These are phyloP conservation scores for Daedaleopsis sinensis DNA, from an alignment of 768 basidiomycete species.

Conservation along the genomic window DNA sequence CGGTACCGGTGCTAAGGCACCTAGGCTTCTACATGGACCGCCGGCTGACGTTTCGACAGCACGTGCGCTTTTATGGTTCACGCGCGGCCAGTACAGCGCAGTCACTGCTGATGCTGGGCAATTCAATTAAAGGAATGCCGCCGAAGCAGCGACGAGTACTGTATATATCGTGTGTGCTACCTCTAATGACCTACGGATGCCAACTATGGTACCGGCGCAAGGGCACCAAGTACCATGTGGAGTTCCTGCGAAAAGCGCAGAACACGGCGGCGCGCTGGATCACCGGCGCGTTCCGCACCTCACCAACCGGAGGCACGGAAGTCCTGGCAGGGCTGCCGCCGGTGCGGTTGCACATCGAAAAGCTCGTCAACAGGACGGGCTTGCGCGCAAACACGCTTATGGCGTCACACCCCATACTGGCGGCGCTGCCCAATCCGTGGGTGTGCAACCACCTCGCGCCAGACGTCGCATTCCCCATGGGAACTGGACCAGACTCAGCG, in stretches of 20 bases:
- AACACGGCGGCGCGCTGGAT: constrained; percentile 22
- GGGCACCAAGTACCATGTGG: constrained; percentile 5
- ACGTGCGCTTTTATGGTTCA: constrained; percentile 14
- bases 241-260: constrained; percentile 19
- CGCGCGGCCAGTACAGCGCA: constrained; percentile 15
- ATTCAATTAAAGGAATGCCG: constrained; percentile 20
- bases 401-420: constrained; percentile 1
- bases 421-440: constrained; percentile 7
- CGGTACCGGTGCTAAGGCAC: neutral
- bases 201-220: constrained; percentile 24
- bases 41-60: constrained; percentile 11
- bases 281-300: constrained; percentile 22
- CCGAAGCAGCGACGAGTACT: constrained; percentile 18
- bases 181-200: constrained; percentile 21
- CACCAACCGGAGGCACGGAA: constrained; percentile 21
- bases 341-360: constrained; percentile 17
- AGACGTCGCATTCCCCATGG: neutral
- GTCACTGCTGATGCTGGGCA: constrained; percentile 19
- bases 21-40: constrained; percentile 24
- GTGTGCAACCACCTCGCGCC: neutral
- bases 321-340: constrained; percentile 22
- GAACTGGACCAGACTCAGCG: neutral
- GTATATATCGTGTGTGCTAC: constrained; percentile 21
- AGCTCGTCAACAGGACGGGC: constrained; percentile 9
- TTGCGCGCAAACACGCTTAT: constrained; percentile 3